Base-by-base conservation (phyloP, 2,329 filamentous ascomycete species). In the Neospermospora avenae region DNA sequence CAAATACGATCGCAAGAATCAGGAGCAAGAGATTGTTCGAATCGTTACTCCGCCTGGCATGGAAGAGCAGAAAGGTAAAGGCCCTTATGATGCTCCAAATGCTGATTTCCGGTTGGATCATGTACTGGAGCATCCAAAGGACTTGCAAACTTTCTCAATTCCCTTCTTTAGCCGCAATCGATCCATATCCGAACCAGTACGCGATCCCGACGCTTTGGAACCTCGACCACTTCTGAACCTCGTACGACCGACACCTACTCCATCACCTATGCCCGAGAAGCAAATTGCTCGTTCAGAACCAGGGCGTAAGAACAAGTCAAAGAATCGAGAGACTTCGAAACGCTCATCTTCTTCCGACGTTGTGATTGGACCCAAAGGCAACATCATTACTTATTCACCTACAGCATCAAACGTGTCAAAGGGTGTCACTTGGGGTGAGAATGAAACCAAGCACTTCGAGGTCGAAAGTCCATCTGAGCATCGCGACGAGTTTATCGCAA, bases 81-180 rank as follows among this genome's bases (percentile, higher is more conserved):
- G 77, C 57, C 78, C 73, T 8, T 88, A 82, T 59, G 82, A 81
- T 63, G 81, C 73, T 7, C 85, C 85, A 1, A 77, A 88, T 67
- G 85, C 85, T n/a, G 85, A 88, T 70, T 84, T 87, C 56, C 77
- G 75, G 55, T 81, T 86, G 60, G 84, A 87, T 69, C 81, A 85
- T 66, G 73, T 81, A 61, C 78, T 87, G 62, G 76, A 78, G 56
- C 56, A 67, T 54, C 85, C 85, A 4, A 71, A 72, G 42, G 81
- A 86, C 31, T 72, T 84, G 39, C 63, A 59, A 48, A 71, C 58
- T 54, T 78, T 74, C 66, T 69, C 57, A 24, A 61, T 69, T 67
- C 71, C 18, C 55, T 63, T 49, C 18, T 64, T 62, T 35, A 68
- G 65, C 61, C 68, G 59, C 44, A 72, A 67, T 37, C 69, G 69